Base-by-base conservation (phyloP, 345 rosid species). In the Acer yangbiense region DNA sequence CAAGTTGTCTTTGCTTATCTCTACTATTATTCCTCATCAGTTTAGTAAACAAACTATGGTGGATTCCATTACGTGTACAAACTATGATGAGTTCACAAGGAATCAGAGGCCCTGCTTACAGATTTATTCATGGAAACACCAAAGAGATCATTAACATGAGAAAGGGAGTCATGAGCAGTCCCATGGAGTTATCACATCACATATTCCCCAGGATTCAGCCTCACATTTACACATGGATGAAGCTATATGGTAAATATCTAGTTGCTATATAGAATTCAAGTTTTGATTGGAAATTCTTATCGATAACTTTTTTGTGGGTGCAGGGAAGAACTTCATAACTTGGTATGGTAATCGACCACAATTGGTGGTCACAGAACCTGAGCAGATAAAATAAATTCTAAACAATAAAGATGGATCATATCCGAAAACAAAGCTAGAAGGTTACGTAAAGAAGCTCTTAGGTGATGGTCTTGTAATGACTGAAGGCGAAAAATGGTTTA, bases 401-500 rank as follows among this genome's bases (percentile, higher is more conserved):
- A 83, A 43, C 79, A 76, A 79, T 44, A 87, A 78, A 48, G 85
- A 84, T 7, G 79, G 76, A 54, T 74, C 41, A 29, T 83, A 72
- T 27, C 6, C 27, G n/a, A 86, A 82, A 78, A 9, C 27, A 9
- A 70, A 44, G 11, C 8, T 9, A 0, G 7, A 35, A 9, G 58
- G 58, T 21, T 57, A 60, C 52, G 2, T 35, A 7, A 68, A 74
- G 69, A 79, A 73, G 74, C 60, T 85, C 2, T 14, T 82, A 6
- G 90, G 90, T 0, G 82, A 86, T 55, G 88, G 88, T 16, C 80
- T 85, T 9, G 82, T 74, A 20, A 7, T 76, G 2, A 16, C 83
- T 1, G 48, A 14, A 69, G 87, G 87, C 3, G 71, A 76, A 14
- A 87, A 86, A 81, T 87, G 93, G 90, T 44, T 32, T 1, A 87